These are phyloP conservation scores for Potentilla sterilis DNA, from an alignment of 306 rosid species.

Conservation along the genomic window DNA sequence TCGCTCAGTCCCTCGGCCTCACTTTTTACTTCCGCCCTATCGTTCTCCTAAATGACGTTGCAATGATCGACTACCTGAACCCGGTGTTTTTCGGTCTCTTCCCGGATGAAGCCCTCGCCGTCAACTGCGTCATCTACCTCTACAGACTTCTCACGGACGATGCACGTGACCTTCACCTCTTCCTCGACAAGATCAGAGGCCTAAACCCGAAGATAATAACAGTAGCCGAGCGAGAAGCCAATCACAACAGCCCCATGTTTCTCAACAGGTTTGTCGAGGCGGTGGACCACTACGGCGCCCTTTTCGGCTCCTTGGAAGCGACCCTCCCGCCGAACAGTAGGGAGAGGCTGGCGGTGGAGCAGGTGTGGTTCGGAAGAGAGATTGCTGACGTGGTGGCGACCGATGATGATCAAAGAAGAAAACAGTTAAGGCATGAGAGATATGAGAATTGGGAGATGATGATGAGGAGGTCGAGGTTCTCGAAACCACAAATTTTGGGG, in stretches of 20 bases:
- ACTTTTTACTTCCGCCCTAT: slow-evolving; percentile 49
- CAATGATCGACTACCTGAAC: slow-evolving; percentile 8
- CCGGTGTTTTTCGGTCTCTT: slow-evolving; percentile 23
- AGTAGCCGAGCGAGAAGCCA: slow-evolving; percentile 46
- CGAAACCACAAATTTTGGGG: too few relatives aligned
- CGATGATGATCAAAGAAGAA: slow-evolving; percentile 18
- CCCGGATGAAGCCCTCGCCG: slow-evolving; percentile 47
- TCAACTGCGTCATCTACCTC: slow-evolving; percentile 48
- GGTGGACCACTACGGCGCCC: slow-evolving; percentile 41
- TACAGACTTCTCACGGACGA: slow-evolving; percentile 35
- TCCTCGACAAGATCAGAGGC: slow-evolving; percentile 43
- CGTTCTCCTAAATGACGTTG: slow-evolving; percentile 17
- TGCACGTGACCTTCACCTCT: slow-evolving; percentile 18
- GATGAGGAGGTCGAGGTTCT: slow-evolving; percentile 41
- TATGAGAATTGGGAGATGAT: slow-evolving; percentile 43
- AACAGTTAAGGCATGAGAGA: slow-evolving; percentile 30
- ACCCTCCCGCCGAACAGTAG: slow-evolving; percentile 49
- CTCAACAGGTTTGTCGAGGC: slow-evolving; percentile 40
- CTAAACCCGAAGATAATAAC: slow-evolving; percentile 47
- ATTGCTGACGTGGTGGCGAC: slow-evolving; percentile 35
- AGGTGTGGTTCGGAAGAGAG: slow-evolving; percentile 49
- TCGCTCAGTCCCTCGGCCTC: slow-evolving; percentile 50
- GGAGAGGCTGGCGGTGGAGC: slow-evolving; percentile 50
- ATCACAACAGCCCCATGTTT: slow-evolving; percentile 39
- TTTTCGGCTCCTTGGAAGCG: slow-evolving; percentile 52